Conservation (phyloP, 2,329 filamentous ascomycete species). For the Fusarium globosum region DNA sequence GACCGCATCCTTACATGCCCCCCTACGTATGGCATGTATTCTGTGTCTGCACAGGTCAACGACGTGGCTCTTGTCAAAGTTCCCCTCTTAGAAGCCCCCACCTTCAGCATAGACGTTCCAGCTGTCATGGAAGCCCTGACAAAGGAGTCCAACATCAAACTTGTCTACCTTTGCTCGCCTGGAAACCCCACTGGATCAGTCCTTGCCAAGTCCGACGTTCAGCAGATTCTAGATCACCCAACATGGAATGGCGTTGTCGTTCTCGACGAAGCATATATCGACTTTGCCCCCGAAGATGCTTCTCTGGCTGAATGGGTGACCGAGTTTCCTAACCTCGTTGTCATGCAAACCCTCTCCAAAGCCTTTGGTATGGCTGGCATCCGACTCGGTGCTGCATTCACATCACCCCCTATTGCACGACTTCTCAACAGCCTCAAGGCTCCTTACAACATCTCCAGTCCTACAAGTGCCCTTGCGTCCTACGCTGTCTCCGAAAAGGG, state of each 20-base stretch:
- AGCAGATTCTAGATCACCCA: constrained; percentile 80
- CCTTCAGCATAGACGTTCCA: constrained; percentile 78
- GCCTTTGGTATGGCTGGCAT: constrained; percentile 97
- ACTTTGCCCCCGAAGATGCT: constrained; percentile 82
- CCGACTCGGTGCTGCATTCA: constrained; percentile 86
- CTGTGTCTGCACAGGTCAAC: constrained; percentile 93
- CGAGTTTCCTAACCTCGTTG: constrained; percentile 94
- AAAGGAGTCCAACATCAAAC: constrained; percentile 74
- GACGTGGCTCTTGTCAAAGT: constrained; percentile 88
- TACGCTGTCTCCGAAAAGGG: constrained; percentile 76
- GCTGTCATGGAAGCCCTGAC: constrained; percentile 75
- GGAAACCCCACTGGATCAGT: constrained; percentile 92
- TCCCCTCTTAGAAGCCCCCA: constrained; percentile 77
- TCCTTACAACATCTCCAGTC: constrained; percentile 93
- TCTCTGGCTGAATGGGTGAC: constrained; percentile 91
- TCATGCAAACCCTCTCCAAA: constrained; percentile 99
- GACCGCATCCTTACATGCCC: constrained; percentile 96
- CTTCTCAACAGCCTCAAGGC: constrained; percentile 94
- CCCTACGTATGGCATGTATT: constrained; percentile 98
- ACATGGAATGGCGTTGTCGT: constrained; percentile 96
- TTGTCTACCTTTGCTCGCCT: constrained; percentile 92
- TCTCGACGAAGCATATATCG: constrained; percentile 94
- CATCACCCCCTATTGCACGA: constrained; percentile 76
- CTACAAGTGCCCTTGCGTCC: constrained; percentile 83
- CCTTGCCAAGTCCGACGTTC: constrained; percentile 79